These are phyloP conservation scores for Phytophthora foliorum DNA, from an alignment of 352 stramenopile species.

Conservation along the genomic window DNA sequence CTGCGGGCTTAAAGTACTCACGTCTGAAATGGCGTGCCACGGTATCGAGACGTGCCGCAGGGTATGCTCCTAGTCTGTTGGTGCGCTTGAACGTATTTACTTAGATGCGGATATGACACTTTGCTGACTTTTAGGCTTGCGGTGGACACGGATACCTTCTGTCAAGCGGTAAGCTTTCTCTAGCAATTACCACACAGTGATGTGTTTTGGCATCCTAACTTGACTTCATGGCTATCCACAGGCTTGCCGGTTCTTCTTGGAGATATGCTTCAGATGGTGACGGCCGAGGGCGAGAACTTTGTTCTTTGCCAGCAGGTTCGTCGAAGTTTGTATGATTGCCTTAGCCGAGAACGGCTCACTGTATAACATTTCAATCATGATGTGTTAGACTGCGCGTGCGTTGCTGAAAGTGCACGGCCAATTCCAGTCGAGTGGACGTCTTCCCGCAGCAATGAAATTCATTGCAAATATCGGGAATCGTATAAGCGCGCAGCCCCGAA, in stretches of 20 bases:
- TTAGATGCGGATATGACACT: conserved; percentile 25
- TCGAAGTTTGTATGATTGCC: not conserved
- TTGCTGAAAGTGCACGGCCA: conserved; percentile 56
- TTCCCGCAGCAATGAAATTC: conserved; percentile 55
- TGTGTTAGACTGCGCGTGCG: conserved; percentile 46
- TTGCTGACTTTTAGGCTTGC: conserved; percentile 68
- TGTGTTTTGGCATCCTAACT: not conserved
- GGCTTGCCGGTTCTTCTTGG: conserved; percentile 74
- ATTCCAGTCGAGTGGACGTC: conserved; percentile 38
- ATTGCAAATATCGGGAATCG: conserved; percentile 59
- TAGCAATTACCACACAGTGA: not conserved
- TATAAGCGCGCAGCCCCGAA: conserved; percentile 24
- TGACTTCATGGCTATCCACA: conserved; percentile 8
- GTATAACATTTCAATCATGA: not conserved
- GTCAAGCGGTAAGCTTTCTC: conserved; percentile 63
- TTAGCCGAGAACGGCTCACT: not conserved
- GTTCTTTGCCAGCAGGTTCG: conserved; percentile 94
- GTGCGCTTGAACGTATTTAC: not conserved
- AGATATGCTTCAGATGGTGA: conserved; percentile 96
- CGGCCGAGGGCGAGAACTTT: conserved; percentile 97
- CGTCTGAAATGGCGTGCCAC: conserved; percentile 56
- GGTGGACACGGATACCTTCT: conserved; percentile 95
- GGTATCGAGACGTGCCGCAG: conserved; percentile 65
- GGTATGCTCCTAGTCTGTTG: conserved; percentile 24
- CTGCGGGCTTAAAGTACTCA: conserved; percentile 71